Evolutionary conservation across 2,329 filamentous ascomycete species (phyloP), one percentile per base, ranked within the genome.

Genomic region (Sclerotinia subarctica): DNA sequence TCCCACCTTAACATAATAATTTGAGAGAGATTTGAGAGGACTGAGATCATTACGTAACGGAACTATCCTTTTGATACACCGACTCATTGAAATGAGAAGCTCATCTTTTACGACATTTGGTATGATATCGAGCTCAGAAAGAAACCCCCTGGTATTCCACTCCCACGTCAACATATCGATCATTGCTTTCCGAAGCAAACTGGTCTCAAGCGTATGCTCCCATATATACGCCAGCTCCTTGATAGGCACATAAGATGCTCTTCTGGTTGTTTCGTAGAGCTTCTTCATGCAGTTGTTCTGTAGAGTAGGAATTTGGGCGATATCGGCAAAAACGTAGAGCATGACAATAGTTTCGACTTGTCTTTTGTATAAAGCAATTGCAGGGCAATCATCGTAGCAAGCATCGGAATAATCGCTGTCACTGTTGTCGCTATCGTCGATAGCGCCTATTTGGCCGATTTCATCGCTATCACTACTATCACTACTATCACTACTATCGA

Each of bases 241-340:
- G 8, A 8, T 26, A 32, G 51, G 24, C 5, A 64, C 7, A 24
- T 57, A 38, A n/a, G 2, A 24, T 4, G 7, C 26, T 10, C 26
- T 29, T 3, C 67, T 26, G 29, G 26, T 63, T 13, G 60, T 46
- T 3, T 17, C 42, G 10, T 32, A 11, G 32, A 70, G 6, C 26
- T 8, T 24, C 21, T 60, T 35, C 2, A 72, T 24, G 8, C 46
- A 51, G 21, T 66, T 35, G 44, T 72, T 71, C 49, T 66, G 62
- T 5, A 67, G 42, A 7, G 26, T 15, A 5, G 49, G 38, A 29
- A 64, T 47, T 19, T 21, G 49, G 13, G 38, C 26, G 57, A 66
- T 69, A 44, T 69, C 68, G 1, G 68, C 64, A 26, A 72, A 65
- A 29, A 71, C 17, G 15, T 67, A 69, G 6, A 72, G 62, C 24